phyloP scores from a whole-genome alignment of 2,329 filamentous ascomycete genomes.

The Aspergillus nomiae region DNA sequence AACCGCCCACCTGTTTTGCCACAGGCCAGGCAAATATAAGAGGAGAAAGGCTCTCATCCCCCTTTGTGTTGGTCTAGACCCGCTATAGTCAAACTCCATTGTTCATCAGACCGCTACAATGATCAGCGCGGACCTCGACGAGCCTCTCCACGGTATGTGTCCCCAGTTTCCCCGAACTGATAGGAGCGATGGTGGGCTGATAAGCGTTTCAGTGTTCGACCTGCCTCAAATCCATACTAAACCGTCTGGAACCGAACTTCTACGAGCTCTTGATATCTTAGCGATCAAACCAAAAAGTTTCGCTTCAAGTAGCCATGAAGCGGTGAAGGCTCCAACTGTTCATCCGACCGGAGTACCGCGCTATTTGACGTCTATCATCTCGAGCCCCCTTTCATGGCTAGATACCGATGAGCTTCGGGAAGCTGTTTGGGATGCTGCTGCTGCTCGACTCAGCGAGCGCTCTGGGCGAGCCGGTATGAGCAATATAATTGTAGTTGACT shows the following conservation, averaged over 20 bases:
- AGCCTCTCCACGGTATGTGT: slow-evolving; percentile 43
- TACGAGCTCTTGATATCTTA: slow-evolving; percentile 67
- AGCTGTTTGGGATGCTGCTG: slow-evolving; percentile 71
- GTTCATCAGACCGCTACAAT: slow-evolving; percentile 20
- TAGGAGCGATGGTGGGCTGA: slow-evolving; percentile 31
- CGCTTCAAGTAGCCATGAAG: slow-evolving; percentile 27
- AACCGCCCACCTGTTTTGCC: slow-evolving; percentile 20
- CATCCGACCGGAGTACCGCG: slow-evolving; percentile 44
- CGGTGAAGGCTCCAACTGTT: slow-evolving; percentile 33
- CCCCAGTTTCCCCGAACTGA: slow-evolving; percentile 18
- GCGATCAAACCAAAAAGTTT: slow-evolving; percentile 62
- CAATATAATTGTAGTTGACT: slow-evolving; percentile 1
- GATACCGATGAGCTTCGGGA: slow-evolving; percentile 47
- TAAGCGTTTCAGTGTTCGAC: slow-evolving; percentile 61
- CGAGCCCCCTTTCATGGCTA: slow-evolving; percentile 49
- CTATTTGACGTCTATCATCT: slow-evolving; percentile 51
- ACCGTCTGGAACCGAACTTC: slow-evolving; percentile 66
- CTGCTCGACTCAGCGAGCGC: slow-evolving; percentile 77
- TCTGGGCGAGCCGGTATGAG: slow-evolving; percentile 71
- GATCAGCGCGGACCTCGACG: slow-evolving; percentile 37
- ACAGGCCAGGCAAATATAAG: slow-evolving; percentile 17
- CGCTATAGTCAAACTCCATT: background rate
- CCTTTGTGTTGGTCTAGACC: background rate
- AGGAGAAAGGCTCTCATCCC: background rate
- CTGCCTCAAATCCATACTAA: slow-evolving; percentile 82